Percentiles rank a stretch among this genome's conserved stretches.
Conservation (phyloP, 495 filamentous ascomycete species). For the Penicillium pulvis region DNA sequence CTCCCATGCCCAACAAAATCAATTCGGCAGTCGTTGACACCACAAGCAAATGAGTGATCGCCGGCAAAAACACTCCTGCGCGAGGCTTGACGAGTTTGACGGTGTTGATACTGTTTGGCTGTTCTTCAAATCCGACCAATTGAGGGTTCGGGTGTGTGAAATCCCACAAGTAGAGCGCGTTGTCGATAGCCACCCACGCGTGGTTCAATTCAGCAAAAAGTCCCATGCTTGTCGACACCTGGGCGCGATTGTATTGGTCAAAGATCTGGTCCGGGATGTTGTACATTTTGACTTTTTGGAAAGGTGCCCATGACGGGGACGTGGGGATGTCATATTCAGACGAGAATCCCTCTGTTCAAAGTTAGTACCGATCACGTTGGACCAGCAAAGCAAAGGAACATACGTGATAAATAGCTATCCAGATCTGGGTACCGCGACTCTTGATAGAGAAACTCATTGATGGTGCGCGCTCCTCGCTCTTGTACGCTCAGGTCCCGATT, state of each 20-base stretch:
- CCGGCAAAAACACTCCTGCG: slow-evolving; percentile 76
- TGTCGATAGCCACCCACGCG: slow-evolving; percentile 95
- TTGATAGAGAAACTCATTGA: slow-evolving; percentile 72
- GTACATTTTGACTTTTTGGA: slow-evolving; percentile 78
- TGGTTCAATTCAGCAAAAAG: slow-evolving; percentile 90
- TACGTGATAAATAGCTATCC: slow-evolving; percentile 87
- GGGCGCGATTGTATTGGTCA: slow-evolving; percentile 81
- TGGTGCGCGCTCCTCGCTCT: slow-evolving; percentile 77
- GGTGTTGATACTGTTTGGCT: slow-evolving; percentile 78
- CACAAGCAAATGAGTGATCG: slow-evolving; percentile 83
- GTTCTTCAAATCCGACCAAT: slow-evolving; percentile 90
- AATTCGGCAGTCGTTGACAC: slow-evolving; percentile 85
- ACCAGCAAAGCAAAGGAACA: slow-evolving; percentile 36
- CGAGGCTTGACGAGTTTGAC: slow-evolving; percentile 82
- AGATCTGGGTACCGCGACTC: slow-evolving; percentile 87
- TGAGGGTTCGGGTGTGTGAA: slow-evolving; percentile 86
- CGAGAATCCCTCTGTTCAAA: slow-evolving; percentile 71
- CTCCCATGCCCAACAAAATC: slow-evolving; percentile 76
- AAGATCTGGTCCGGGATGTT: slow-evolving; percentile 87
- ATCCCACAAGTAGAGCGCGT: slow-evolving; percentile 95
- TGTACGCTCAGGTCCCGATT: slow-evolving; percentile 60
- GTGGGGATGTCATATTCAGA: slow-evolving; percentile 83
- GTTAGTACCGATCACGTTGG: background rate
- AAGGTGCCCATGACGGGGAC: slow-evolving; percentile 77
- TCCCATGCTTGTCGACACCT: slow-evolving; percentile 85